Conservation (phyloP, 108 stramenopile species). For the Cyclotella cryptica region DNA sequence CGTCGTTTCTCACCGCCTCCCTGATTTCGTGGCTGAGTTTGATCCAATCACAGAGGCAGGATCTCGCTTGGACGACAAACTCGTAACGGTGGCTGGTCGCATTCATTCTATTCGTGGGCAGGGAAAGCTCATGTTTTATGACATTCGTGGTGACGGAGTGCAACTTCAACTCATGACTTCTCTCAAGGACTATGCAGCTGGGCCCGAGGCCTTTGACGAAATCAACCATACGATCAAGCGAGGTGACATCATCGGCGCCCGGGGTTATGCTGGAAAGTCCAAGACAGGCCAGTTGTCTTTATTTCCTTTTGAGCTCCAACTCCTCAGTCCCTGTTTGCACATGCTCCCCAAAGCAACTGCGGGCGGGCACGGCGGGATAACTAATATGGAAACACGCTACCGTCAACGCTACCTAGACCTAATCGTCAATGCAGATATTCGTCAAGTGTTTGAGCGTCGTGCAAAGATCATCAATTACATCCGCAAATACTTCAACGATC, state of each 20-base stretch:
- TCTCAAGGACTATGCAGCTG: constrained; percentile 81
- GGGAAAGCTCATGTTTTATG: constrained; percentile 98
- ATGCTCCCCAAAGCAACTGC: constrained; percentile 96
- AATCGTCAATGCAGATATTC: constrained; percentile 93
- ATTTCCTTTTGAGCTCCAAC: constrained; percentile 84
- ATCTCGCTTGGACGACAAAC: constrained; percentile 67
- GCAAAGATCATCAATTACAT: constrained; percentile 93
- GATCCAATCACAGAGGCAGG: constrained; percentile 75
- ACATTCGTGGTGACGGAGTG: constrained; percentile 94
- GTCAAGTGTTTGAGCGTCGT: constrained; percentile 88
- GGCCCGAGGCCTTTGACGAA: constrained; percentile 90
- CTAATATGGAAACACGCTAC: constrained; percentile 97
- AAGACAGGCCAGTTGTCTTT: constrained; percentile 98
- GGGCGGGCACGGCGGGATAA: constrained; percentile 79
- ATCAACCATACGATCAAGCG: constrained; percentile 84
- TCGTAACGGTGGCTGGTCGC: constrained; percentile 94
- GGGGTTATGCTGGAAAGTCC: constrained; percentile 91
- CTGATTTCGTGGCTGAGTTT: constrained; percentile 89
- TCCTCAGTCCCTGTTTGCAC: constrained; percentile 98
- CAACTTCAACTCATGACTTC: constrained; percentile 97
- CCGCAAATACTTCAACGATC: constrained; percentile 93
- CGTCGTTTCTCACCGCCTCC: constrained; percentile 85
- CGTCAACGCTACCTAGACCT: constrained; percentile 98
- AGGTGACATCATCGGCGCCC: constrained; percentile 98
- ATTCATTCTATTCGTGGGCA: constrained; percentile 92